A percentile compares a stretch with the other conserved stretches of the same genome.
These are phyloP conservation scores for Sambucus nigra DNA, from an alignment of 129 eudicot species.

Conservation along the genomic window DNA sequence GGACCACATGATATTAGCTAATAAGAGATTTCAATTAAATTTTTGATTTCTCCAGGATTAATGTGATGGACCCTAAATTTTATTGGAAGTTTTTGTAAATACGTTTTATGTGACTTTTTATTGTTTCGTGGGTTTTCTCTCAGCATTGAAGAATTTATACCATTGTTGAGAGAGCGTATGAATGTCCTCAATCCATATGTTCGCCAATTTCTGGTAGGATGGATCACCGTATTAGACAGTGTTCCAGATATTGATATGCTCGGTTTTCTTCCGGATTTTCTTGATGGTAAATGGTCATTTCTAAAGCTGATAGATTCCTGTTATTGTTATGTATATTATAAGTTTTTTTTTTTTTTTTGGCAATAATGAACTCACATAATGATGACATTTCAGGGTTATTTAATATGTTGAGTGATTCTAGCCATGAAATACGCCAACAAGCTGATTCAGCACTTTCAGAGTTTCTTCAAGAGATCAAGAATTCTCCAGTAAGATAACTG, in stretches of 20 bases:
- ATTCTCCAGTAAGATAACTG: constrained; percentile 72
- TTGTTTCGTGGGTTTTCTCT: constrained; percentile 12
- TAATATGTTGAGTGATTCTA: constrained; percentile 97
- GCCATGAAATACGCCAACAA: constrained; percentile 96
- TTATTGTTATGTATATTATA: constrained; percentile 7
- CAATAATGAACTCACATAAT: neutral
- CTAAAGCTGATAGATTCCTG: constrained; percentile 16
- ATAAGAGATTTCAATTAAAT: too few relatives aligned
- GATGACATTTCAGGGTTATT: constrained; percentile 65
- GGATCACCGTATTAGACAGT: constrained; percentile 99
- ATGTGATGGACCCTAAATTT: too few relatives aligned
- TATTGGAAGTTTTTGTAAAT: neutral
- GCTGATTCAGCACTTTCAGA: constrained; percentile 98
- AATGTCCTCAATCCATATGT: constrained; percentile 93
- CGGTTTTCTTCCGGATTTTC: constrained; percentile 99
- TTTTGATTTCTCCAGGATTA: too few relatives aligned
- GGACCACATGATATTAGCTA: too few relatives aligned
- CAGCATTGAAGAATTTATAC: constrained; percentile 99
- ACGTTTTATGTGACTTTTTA: constrained; percentile 1
- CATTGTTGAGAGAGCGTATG: constrained; percentile 93
- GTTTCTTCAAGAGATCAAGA: constrained; percentile 95
- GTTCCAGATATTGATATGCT: constrained; percentile 98
- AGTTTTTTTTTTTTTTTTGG: neutral
- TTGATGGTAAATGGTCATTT: constrained; percentile 77
- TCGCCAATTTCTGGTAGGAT: constrained; percentile 97